Evolutionary conservation across 2,329 filamentous ascomycete species (phyloP).

Genomic region (Neopestalotiopsis sp.): DNA sequence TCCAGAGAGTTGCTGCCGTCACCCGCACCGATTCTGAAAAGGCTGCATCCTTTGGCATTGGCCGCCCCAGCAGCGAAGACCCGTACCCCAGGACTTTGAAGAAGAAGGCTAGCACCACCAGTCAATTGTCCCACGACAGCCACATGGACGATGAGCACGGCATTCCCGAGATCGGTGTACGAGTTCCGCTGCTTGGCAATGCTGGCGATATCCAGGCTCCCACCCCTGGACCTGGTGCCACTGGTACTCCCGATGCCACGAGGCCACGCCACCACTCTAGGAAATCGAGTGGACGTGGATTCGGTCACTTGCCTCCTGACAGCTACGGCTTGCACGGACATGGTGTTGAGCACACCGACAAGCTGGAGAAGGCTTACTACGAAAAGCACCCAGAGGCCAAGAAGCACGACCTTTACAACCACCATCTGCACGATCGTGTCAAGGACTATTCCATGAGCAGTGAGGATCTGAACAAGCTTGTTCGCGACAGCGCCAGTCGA

Average conservation of each 20-base stretch:
- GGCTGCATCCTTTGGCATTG: slow-evolving; percentile 84
- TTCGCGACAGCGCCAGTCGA: slow-evolving; percentile 70
- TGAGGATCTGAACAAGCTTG: slow-evolving; percentile 88
- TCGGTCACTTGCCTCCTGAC: slow-evolving; percentile 74
- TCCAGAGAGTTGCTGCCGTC: slow-evolving; percentile 80
- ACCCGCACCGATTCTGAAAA: slow-evolving; percentile 91
- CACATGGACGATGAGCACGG: slow-evolving; percentile 78
- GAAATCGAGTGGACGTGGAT: slow-evolving; percentile 70
- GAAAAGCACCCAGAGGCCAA: slow-evolving; percentile 86
- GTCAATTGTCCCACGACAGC: slow-evolving; percentile 55
- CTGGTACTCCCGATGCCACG: slow-evolving; percentile 38
- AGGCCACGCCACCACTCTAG: slow-evolving; percentile 65
- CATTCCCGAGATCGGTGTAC: slow-evolving; percentile 89
- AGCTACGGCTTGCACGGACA: slow-evolving; percentile 95
- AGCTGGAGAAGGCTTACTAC: slow-evolving; percentile 90
- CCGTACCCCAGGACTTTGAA: slow-evolving; percentile 58
- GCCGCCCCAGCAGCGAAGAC: slow-evolving; percentile 66
- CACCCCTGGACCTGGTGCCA: slow-evolving; percentile 69
- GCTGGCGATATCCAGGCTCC: slow-evolving; percentile 96
- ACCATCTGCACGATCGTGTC: slow-evolving; percentile 59
- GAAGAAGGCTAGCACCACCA: slow-evolving; percentile 64
- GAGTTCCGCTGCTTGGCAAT: slow-evolving; percentile 91
- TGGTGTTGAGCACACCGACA: slow-evolving; percentile 75
- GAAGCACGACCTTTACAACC: slow-evolving; percentile 71
- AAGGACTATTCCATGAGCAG: slow-evolving; percentile 85